Evolutionary conservation across 805 yeast species (phyloP).

Genomic region (Barnettozyma populi): DNA sequence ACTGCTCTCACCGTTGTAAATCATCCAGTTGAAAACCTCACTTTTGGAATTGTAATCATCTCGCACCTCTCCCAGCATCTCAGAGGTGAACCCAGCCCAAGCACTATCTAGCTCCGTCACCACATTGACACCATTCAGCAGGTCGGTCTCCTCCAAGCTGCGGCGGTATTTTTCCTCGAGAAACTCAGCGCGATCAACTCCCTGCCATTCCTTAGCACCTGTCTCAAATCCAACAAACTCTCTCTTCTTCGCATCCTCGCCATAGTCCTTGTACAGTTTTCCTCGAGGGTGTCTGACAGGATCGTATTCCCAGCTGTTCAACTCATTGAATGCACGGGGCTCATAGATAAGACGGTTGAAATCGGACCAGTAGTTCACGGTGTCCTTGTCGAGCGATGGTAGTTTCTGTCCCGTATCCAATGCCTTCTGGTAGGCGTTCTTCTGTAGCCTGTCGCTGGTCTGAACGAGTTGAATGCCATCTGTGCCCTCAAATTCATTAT

Average conservation of each 20-base stretch:
- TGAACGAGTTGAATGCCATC: slow-evolving; percentile 24
- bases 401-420: slow-evolving; percentile 44
- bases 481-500: not conserved
- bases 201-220: slow-evolving; percentile 59
- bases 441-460: slow-evolving; percentile 31
- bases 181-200: slow-evolving; percentile 39
- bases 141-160: slow-evolving; percentile 70
- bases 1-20: slow-evolving; percentile 25
- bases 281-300: slow-evolving; percentile 28
- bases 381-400: slow-evolving; percentile 32
- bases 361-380: slow-evolving; percentile 74
- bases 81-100: slow-evolving; percentile 76
- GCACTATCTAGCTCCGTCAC: slow-evolving; percentile 67
- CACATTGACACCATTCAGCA: slow-evolving; percentile 63
- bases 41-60: slow-evolving; percentile 65
- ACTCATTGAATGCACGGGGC: slow-evolving; percentile 50
- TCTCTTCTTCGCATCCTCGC: slow-evolving; percentile 21
- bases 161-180: slow-evolving; percentile 56
- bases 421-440: slow-evolving; percentile 58
- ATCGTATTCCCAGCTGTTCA: slow-evolving; percentile 57
- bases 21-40: slow-evolving; percentile 43
- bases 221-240: slow-evolving; percentile 42
- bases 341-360: slow-evolving; percentile 61
- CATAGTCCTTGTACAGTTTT: slow-evolving; percentile 16
- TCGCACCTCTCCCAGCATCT: slow-evolving; percentile 45